Conservation (phyloP, 805 yeast genomes). For the Saccharomycopsis synnaedendra region DNA sequence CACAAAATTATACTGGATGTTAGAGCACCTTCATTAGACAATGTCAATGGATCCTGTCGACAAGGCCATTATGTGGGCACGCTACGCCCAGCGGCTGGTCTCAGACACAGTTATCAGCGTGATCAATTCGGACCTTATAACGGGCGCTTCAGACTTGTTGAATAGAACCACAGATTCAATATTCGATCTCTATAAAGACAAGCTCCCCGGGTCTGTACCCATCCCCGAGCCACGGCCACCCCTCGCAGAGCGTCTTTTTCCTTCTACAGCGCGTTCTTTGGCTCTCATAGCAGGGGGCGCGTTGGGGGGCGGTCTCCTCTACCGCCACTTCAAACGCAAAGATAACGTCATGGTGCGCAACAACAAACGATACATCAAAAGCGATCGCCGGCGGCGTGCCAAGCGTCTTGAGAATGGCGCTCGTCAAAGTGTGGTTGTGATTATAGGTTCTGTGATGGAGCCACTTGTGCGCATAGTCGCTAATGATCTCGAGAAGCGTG, state of each 20-base stretch:
- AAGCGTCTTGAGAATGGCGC: constrained; percentile 56
- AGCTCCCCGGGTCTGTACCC: background rate
- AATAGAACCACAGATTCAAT: constrained; percentile 8
- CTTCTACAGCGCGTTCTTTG: background rate
- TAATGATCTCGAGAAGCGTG: constrained; percentile 63
- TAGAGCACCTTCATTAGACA: too few relatives aligned
- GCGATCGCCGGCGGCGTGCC: constrained; percentile 38
- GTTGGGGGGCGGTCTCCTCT: constrained; percentile 1
- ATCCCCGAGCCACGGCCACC: background rate
- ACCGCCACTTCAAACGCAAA: background rate
- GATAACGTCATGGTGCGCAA: constrained; percentile 3
- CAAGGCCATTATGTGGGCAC: constrained; percentile 14
- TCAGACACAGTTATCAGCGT: too few relatives aligned
- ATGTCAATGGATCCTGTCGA: constrained; percentile 2
- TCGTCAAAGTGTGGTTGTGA: constrained; percentile 60
- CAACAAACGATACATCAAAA: constrained; percentile 12
- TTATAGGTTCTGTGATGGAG: constrained; percentile 69
- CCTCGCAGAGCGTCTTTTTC: background rate
- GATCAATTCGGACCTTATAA: constrained; percentile 10
- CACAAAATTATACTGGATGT: too few relatives aligned
- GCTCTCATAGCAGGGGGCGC: constrained; percentile 11
- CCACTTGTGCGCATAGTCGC: constrained; percentile 62
- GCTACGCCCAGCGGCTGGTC: constrained; percentile 2
- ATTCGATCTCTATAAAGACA: constrained; percentile 5
- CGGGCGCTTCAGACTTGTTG: constrained; percentile 4